Base-by-base conservation (phyloP, 1,284 basidiomycete genomes). In the Ceratobasidium sp. region DNA sequence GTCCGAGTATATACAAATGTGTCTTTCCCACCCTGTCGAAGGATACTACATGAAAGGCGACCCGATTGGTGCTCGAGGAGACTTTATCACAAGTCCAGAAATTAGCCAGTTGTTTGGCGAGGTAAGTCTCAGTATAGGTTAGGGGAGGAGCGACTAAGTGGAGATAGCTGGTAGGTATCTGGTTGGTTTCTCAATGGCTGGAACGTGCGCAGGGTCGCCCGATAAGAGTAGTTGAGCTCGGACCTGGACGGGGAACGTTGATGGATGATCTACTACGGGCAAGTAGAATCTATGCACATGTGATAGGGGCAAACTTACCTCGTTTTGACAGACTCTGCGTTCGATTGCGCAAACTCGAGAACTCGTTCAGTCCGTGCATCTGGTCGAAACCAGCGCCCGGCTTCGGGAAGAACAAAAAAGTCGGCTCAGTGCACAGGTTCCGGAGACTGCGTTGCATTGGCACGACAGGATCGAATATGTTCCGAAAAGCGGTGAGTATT, bases 61-160 rank as follows among this genome's bases (percentile, higher is more conserved):
- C 43, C 90, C 98, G 1, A 93, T 99, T 75, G 97, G 97, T 10
- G 75, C 86, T 0, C 82, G 84, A 38, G 97, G 97, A 2, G 97
- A 99, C 80, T 99, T 99, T 75, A 91, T 94, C 43, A 99, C 97
- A 0, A 94, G 91, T 72, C 97, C 97, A 1, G 97, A 99, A 77
- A 98, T 99, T 67, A 93, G 88, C 74, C 96, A 98, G 78, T 87
- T 94, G 0, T 99, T 99, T 78, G 97, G 97, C 72, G 96, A 99
- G 87, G 94, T 95, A 76, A 70, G 85, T 38, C 65, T 43, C 56
- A 47, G 40, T 54, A 34, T 29, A 73, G 73, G 79, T 76, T 82
- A 79, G 83, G 77, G 76, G 83, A 74, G 77, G 72, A 73, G 54
- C 12, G 3, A 17, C 35, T 38, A 27, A 50, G n/a, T 32, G 54